Conservation (phyloP, 306 rosid genomes). For the Quercus variabilis region DNA sequence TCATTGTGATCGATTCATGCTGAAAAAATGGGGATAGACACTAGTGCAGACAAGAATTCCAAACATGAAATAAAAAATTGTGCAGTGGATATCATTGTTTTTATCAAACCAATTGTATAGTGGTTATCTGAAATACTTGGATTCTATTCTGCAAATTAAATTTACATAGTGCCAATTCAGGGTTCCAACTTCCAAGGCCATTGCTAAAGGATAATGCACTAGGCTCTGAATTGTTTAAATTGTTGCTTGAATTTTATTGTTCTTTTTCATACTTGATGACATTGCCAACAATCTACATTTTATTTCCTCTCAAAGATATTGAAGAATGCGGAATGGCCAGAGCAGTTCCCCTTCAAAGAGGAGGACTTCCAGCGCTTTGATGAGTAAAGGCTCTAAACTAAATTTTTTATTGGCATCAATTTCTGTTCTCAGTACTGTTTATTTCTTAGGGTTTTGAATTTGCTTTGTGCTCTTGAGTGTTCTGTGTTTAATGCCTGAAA, state of each 20-base stretch:
- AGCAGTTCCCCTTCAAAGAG: constrained; percentile 67
- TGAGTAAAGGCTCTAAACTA: constrained; percentile 44
- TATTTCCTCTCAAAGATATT: constrained; percentile 42
- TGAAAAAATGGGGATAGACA: not conserved
- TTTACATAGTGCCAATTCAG: not conserved
- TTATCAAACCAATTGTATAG: not conserved
- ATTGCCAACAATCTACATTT: not conserved
- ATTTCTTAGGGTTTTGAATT: not conserved
- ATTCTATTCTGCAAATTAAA: not conserved
- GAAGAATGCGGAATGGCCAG: constrained; percentile 74
- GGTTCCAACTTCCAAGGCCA: not conserved
- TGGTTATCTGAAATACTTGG: not conserved
- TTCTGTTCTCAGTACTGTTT: not conserved
- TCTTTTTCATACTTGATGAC: not conserved
- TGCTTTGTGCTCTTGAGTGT: not conserved
- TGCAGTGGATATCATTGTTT: not conserved
- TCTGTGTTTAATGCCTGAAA: not conserved
- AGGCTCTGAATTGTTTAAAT: not conserved
- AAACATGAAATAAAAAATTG: not conserved
- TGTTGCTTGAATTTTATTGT: constrained; percentile 10
- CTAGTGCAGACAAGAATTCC: not conserved
- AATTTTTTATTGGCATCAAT: not conserved
- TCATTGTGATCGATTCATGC: not conserved
- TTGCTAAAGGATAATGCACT: not conserved
- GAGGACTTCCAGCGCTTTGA: constrained; percentile 81